Evolutionary conservation across 2,329 filamentous ascomycete genomes (phyloP).

Genomic region (Beauveria pseudobassiana): DNA sequence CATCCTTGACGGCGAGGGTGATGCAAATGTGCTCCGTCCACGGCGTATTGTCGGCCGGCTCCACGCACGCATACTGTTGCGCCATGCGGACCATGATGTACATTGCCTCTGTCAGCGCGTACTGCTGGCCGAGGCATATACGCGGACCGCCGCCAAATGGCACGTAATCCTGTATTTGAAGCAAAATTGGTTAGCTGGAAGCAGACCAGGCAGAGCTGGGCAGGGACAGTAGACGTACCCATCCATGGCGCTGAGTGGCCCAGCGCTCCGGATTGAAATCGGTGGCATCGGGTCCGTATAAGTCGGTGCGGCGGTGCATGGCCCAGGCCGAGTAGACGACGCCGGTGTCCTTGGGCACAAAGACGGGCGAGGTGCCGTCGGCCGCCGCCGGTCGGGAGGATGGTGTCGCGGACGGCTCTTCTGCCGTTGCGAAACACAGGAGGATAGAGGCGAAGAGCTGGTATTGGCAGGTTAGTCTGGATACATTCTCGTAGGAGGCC

Average conservation of each 20-base stretch:
- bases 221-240: constrained; percentile 12
- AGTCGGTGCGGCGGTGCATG: constrained; percentile 26
- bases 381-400: constrained; percentile 29
- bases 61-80: constrained; percentile 9
- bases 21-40: not conserved
- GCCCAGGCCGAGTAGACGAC: constrained; percentile 18
- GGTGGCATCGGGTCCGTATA: constrained; percentile 28
- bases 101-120: not conserved
- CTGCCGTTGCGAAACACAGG: constrained; percentile 26
- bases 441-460: constrained; percentile 26
- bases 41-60: not conserved
- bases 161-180: constrained; percentile 19
- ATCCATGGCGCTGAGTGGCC: constrained; percentile 22
- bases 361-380: constrained; percentile 23
- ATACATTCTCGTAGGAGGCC: not conserved
- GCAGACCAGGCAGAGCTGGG: not conserved
- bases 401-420: constrained; percentile 21
- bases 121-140: constrained; percentile 23
- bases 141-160: constrained; percentile 31
- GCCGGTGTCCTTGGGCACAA: constrained; percentile 21
- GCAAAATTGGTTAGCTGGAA: not conserved
- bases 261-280: constrained; percentile 31
- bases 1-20: not conserved
- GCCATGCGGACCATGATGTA: constrained; percentile 11
- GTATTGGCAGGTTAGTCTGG: not conserved